phyloP scores from a whole-genome alignment of 495 filamentous ascomycete genomes.

The Penicillium alfredii region DNA sequence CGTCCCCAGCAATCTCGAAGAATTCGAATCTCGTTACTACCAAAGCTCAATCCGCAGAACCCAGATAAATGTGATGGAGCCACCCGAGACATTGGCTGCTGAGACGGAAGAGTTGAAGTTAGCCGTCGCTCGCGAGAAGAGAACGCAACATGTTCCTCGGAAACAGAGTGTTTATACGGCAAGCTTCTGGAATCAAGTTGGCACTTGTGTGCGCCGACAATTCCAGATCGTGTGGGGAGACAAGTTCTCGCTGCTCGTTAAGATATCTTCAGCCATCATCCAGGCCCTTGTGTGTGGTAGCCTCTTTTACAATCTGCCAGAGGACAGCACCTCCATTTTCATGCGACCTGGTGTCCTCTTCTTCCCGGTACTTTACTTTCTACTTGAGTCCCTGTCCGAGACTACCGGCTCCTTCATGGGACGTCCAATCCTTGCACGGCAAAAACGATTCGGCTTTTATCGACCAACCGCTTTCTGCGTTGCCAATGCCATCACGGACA shows the following conservation, averaged over 20 bases:
- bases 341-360: slow-evolving; percentile 35
- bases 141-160: slow-evolving; percentile 44
- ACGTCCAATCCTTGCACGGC: slow-evolving; percentile 39
- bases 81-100: slow-evolving; percentile 36
- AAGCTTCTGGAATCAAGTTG: slow-evolving; percentile 50
- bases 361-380: slow-evolving; percentile 36
- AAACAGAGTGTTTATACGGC: slow-evolving; percentile 47
- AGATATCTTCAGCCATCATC: slow-evolving; percentile 28
- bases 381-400: slow-evolving; percentile 35
- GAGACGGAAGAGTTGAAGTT: slow-evolving; percentile 38
- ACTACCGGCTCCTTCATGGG: slow-evolving; percentile 38
- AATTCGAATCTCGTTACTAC: slow-evolving; percentile 67
- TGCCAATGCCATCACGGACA: slow-evolving; percentile 71
- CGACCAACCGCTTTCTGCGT: slow-evolving; percentile 74
- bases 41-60: slow-evolving; percentile 57
- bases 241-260: slow-evolving; percentile 31
- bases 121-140: slow-evolving; percentile 45
- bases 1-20: slow-evolving; percentile 65
- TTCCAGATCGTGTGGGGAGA: slow-evolving; percentile 38
- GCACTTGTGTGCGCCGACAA: slow-evolving; percentile 46
- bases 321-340: slow-evolving; percentile 37
- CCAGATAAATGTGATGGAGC: slow-evolving; percentile 59
- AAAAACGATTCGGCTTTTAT: slow-evolving; percentile 61
- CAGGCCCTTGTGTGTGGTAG: slow-evolving; percentile 38
- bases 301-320: slow-evolving; percentile 35